A percentile compares a stretch with the other conserved stretches of the same genome.
phyloP scores from a whole-genome alignment of 306 rosid genomes.

The Biancaea sappan region DNA sequence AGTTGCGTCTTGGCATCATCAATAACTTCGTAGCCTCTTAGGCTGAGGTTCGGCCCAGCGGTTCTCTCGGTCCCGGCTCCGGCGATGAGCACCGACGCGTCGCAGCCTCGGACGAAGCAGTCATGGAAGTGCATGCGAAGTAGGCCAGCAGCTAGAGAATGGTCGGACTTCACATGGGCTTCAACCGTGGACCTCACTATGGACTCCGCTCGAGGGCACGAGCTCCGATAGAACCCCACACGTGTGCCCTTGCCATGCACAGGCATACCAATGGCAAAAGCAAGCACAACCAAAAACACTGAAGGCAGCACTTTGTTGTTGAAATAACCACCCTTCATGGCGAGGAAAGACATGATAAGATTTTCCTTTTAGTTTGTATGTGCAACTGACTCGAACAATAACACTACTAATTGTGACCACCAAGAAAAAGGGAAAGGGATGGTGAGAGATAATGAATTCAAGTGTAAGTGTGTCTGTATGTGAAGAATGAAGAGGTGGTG shows the following conservation, averaged over 20 bases:
- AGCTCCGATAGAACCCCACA: constrained; percentile 36
- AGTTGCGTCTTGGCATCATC: constrained; percentile 53
- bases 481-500: too few species aligned
- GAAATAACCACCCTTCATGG: background rate
- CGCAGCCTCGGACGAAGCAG: constrained; percentile 57
- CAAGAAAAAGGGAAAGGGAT: too few species aligned
- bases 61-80: constrained; percentile 36
- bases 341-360: background rate
- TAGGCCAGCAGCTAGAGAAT: constrained; percentile 41
- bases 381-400: too few species aligned
- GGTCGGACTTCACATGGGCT: constrained; percentile 37
- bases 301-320: background rate
- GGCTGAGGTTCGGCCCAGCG: constrained; percentile 23
- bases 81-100: constrained; percentile 45
- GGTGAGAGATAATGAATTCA: too few species aligned
- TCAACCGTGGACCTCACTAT: constrained; percentile 45
- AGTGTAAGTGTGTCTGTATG: too few species aligned
- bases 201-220: constrained; percentile 50
- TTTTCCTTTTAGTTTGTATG: too few species aligned
- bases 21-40: constrained; percentile 51
- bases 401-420: too few species aligned
- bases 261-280: background rate
- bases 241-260: constrained; percentile 45
- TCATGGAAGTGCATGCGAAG: constrained; percentile 60
- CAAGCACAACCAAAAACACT: constrained; percentile 4